Evolutionary conservation across 1,284 basidiomycete genomes (phyloP), one percentile per base, ranked within the genome.

Genomic region (Leccinum insigne): DNA sequence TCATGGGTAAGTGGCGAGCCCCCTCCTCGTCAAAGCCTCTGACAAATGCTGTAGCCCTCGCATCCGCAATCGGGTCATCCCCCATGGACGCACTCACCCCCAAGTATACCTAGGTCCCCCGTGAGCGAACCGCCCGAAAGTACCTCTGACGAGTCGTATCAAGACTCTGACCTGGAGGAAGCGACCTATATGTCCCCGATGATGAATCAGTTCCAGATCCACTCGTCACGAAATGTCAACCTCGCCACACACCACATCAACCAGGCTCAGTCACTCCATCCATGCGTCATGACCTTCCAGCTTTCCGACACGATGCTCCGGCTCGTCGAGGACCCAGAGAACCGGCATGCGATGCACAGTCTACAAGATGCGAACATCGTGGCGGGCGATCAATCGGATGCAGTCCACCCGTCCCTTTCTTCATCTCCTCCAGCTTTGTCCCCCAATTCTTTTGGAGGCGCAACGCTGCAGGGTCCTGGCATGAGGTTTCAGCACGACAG

Each of bases 151-250:
- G 77, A 76, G 58, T 77, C 77, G 3, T 68, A 66, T 57, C 76
- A 71, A 49, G 77, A 75, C 57, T 77, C 77, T 1, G 77, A 75
- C 54, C 62, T 47, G 40, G 77, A 77, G 26, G 77, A 77, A 32
- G 58, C 11, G 54, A 69, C 58, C 52, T 62, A 62, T 40, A 78
- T 78, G 74, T 77, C 67, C 1, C 77, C 75, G 58, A 76, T 79
- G 77, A 68, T 76, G 69, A 75, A 68, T 57, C 67, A 73, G 62
- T 78, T 78, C 13, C 75, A 77, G 62, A 54, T 77, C 26, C 75
- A 64, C 16, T 63, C 74, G 5, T 65, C 66, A 7, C 65, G 67
- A 47, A 63, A 58, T 59, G 16, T 69, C 58, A 60, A 63, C 58
- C 49, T 38, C 38, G n/a, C 65, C 10, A 52, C 63, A 42, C 61